These are phyloP conservation scores for Paxillus involutus DNA, from an alignment of 768 basidiomycete species.

Conservation along the genomic window DNA sequence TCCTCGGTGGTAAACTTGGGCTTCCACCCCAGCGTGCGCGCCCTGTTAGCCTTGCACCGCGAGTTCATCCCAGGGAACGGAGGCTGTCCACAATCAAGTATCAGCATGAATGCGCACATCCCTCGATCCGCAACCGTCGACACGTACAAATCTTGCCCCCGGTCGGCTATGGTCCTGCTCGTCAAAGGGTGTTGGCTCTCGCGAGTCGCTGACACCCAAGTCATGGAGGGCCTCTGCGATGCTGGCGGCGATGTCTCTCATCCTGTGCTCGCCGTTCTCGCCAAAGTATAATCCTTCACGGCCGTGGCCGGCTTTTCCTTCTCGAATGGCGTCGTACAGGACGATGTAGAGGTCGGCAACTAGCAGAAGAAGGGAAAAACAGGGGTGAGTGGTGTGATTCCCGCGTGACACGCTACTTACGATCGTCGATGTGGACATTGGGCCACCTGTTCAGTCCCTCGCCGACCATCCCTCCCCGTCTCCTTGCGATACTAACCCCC, in stretches of 20 bases:
- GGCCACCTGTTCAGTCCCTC: slow-evolving; percentile 63
- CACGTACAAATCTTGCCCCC: too few species aligned
- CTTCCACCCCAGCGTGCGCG: too few species aligned
- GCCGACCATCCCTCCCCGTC: slow-evolving; percentile 58
- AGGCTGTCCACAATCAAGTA: slow-evolving; percentile 15
- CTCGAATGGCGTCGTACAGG: too few species aligned
- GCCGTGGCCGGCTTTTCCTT: too few species aligned
- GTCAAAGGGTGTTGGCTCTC: slow-evolving; percentile 43
- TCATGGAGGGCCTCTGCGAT: too few species aligned
- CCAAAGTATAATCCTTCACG: too few species aligned
- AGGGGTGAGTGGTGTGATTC: not conserved
- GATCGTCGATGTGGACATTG: slow-evolving; percentile 54
- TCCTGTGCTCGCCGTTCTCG: too few species aligned
- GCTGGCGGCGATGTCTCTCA: too few species aligned
- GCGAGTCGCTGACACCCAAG: slow-evolving; percentile 15
- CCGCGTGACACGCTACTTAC: slow-evolving; percentile 11
- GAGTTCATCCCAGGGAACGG: slow-evolving; percentile 22
- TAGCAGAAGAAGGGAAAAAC: too few species aligned
- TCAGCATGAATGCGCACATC: not conserved
- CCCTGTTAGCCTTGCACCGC: slow-evolving; percentile 11
- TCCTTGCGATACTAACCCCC: slow-evolving; percentile 43
- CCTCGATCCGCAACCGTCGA: too few species aligned
- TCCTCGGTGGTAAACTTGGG: too few species aligned
- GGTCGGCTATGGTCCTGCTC: slow-evolving; percentile 15
- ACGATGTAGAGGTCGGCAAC: slow-evolving; percentile 29